Conservation (phyloP, 1,284 basidiomycete species). For the Rhodotorula glutinis region DNA sequence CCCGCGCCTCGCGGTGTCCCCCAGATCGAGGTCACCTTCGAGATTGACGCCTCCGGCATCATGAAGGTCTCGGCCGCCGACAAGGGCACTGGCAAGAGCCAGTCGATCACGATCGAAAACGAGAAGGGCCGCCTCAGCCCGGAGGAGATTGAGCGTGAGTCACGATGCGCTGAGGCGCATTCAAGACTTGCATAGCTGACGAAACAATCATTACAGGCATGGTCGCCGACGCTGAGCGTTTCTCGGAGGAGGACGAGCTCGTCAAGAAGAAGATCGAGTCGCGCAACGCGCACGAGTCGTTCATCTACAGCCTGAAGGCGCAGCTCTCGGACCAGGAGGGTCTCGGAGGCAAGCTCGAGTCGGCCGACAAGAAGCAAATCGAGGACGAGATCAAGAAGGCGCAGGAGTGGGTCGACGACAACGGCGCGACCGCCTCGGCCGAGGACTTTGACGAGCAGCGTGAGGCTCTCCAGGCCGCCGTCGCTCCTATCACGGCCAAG, state of each 20-base stretch:
- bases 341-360: constrained; percentile 79
- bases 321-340: constrained; percentile 84
- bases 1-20: constrained; percentile 93
- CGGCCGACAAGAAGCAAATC: constrained; percentile 79
- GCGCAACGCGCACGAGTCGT: constrained; percentile 20
- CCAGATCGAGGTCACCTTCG: constrained; percentile 91
- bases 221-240: constrained; percentile 89
- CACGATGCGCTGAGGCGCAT: too few species aligned
- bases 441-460: constrained; percentile 88
- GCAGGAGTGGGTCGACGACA: constrained; percentile 84
- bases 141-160: constrained; percentile 69
- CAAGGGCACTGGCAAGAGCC: constrained; percentile 81
- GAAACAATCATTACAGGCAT: constrained; percentile 55
- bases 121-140: constrained; percentile 71
- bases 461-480: constrained; percentile 65
- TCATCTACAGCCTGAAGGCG: constrained; percentile 71
- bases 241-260: constrained; percentile 74
- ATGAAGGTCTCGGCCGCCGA: constrained; percentile 67
- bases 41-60: constrained; percentile 65
- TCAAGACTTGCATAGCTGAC: too few species aligned
- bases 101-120: constrained; percentile 38
- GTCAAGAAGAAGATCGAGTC: constrained; percentile 85
- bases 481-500: constrained; percentile 50
- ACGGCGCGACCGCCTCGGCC: constrained; percentile 68
- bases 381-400: constrained; percentile 79